Percentiles rank a stretch among this genome's conserved stretches.
Conservation (phyloP, 352 stramenopile genomes). For the Pythium chondricola region DNA sequence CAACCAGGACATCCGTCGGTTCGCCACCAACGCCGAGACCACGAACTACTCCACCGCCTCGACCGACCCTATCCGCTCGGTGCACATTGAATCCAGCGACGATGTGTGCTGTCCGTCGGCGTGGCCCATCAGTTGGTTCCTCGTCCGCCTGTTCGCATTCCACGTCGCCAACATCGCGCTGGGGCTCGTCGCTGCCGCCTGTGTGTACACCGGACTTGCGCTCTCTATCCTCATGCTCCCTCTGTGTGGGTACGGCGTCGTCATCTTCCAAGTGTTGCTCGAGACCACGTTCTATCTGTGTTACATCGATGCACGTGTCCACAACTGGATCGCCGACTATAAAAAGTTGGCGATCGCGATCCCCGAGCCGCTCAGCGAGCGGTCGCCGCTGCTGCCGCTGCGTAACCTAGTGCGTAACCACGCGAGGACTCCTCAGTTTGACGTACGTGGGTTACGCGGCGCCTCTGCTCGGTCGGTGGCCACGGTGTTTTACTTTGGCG, state of each 20-base stretch:
- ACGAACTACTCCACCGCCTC: no score
- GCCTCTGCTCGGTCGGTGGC: conserved; percentile 34
- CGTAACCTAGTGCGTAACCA: no score
- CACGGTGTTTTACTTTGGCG: conserved; percentile 41
- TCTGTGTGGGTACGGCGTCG: conserved; percentile 46
- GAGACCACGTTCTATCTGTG: conserved; percentile 32
- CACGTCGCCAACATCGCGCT: conserved; percentile 16
- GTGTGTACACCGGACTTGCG: conserved; percentile 17
- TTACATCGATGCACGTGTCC: conserved; percentile 33
- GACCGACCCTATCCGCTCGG: no score
- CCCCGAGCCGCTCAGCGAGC: conserved; percentile 13
- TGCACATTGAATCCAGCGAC: no score
- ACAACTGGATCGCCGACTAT: conserved; percentile 38
- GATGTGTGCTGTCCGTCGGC: not conserved
- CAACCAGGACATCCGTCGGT: not conserved
- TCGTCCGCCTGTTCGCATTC: conserved; percentile 17
- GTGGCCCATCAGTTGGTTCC: conserved; percentile 3
- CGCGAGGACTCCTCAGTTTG: conserved; percentile 16
- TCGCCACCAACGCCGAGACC: no score
- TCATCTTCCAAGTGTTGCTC: conserved; percentile 37
- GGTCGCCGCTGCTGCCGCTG: conserved; percentile 33
- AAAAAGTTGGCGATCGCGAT: conserved; percentile 26
- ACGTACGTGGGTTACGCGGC: conserved; percentile 26
- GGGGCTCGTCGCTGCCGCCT: conserved; percentile 10
- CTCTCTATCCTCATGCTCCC: conserved; percentile 34